Conservation (phyloP, 768 basidiomycete species). For the Guyanaporus albipodus region DNA sequence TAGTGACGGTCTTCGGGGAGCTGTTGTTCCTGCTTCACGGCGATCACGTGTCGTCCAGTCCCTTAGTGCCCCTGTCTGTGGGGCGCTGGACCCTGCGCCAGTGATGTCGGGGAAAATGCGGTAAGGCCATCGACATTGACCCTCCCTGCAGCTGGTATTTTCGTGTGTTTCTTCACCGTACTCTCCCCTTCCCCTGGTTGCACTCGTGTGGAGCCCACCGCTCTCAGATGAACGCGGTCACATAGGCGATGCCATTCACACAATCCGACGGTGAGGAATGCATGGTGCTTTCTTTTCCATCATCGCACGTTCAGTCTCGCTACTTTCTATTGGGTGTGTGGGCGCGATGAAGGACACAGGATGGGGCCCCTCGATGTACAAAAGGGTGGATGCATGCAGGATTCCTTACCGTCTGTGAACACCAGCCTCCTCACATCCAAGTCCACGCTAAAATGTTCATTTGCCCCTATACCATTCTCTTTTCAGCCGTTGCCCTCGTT, state of each 20-base stretch:
- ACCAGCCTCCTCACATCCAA: not conserved
- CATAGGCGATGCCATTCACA: not conserved
- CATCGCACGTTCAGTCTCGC: not conserved
- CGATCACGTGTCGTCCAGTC: too few relatives aligned
- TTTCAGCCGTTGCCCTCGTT: slow-evolving; percentile 6
- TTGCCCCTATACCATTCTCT: not conserved
- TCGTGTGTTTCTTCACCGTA: not conserved
- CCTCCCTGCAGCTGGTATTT: not conserved
- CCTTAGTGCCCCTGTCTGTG: too few relatives aligned
- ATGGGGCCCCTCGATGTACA: not conserved
- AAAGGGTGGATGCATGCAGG: not conserved
- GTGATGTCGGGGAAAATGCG: not conserved
- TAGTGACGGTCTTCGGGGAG: too few relatives aligned
- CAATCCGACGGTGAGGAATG: not conserved
- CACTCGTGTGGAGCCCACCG: not conserved
- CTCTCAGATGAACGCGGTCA: not conserved
- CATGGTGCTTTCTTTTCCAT: not conserved
- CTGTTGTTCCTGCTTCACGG: too few relatives aligned
- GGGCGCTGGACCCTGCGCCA: too few relatives aligned
- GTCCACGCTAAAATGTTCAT: not conserved
- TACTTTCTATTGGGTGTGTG: not conserved
- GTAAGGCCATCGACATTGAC: not conserved
- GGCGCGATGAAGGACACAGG: not conserved
- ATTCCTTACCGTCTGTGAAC: not conserved
- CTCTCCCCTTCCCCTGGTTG: not conserved